Conservation (phyloP, 202 grass and related monocot species). For the Cymbopogon flexuosus region DNA sequence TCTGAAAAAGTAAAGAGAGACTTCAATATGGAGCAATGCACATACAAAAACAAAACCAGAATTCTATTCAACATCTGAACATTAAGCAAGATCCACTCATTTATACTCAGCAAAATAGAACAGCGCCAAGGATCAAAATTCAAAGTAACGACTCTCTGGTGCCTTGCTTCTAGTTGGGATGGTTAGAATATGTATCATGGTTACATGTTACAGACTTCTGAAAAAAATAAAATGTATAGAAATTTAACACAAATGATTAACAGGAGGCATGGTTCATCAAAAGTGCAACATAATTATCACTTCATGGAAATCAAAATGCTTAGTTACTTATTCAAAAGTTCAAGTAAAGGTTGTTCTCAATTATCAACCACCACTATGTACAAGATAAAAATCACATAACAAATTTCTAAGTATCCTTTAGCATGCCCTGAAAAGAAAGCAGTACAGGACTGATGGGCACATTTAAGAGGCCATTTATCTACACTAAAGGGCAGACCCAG, state of each 20-base stretch:
- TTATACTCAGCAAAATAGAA: not conserved
- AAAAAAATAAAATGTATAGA: not conserved
- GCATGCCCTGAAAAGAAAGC: not conserved
- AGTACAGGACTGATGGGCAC: not conserved
- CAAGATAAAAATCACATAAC: not conserved
- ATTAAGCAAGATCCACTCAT: not conserved
- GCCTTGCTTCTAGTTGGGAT: conserved; percentile 12
- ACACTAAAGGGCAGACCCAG: not conserved
- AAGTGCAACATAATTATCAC: not conserved
- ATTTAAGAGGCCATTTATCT: not conserved
- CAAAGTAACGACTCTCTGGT: not conserved
- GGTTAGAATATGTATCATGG: conserved; percentile 6
- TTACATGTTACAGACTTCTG: not conserved
- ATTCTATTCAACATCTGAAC: conserved; percentile 1
- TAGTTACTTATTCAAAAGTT: not conserved
- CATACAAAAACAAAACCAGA: not conserved
- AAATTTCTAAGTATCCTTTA: not conserved
- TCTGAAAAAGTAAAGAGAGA: conserved; percentile 40
- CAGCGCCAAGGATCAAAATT: not conserved
- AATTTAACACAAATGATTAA: not conserved
- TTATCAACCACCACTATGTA: not conserved
- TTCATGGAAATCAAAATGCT: not conserved
- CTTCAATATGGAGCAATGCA: not conserved
- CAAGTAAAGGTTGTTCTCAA: not conserved
- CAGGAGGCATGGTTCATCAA: not conserved